Conservation (phyloP, 2,329 filamentous ascomycete genomes). For the Xylariaceae sp. region DNA sequence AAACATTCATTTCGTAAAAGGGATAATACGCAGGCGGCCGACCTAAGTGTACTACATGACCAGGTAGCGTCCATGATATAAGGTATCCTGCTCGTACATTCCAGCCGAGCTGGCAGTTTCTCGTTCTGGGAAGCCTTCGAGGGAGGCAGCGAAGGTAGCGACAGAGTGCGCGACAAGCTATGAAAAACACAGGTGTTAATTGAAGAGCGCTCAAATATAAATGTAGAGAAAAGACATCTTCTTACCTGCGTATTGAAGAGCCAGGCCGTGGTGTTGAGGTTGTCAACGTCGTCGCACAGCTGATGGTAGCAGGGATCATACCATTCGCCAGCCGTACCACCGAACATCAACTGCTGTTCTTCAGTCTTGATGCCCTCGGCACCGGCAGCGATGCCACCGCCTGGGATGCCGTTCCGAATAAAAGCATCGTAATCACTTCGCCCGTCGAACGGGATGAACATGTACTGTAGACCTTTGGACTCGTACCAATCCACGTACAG, state of each 20-base stretch:
- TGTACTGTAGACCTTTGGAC: constrained; percentile 58
- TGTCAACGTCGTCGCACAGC: constrained; percentile 55
- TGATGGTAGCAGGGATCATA: constrained; percentile 60
- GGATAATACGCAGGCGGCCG: not conserved
- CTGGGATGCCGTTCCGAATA: constrained; percentile 40
- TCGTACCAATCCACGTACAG: constrained; percentile 66
- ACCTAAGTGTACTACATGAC: constrained; percentile 36
- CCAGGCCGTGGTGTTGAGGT: constrained; percentile 58
- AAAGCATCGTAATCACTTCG: constrained; percentile 68
- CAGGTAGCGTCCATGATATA: constrained; percentile 50
- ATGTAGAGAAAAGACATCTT: not conserved
- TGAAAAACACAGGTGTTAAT: not conserved
- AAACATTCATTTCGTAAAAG: not conserved
- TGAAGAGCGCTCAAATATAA: not conserved
- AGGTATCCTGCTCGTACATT: constrained; percentile 36
- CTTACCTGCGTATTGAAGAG: constrained; percentile 56
- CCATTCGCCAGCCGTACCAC: constrained; percentile 49
- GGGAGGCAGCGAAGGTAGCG: constrained; percentile 63
- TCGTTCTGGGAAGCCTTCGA: constrained; percentile 61
- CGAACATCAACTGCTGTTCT: constrained; percentile 49
- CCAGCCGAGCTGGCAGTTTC: constrained; percentile 27
- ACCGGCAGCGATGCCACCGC: constrained; percentile 65
- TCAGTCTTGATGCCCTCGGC: constrained; percentile 55
- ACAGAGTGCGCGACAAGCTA: constrained; percentile 67
- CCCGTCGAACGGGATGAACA: constrained; percentile 70